Conservation (phyloP, 139 green algal genomes). For the Astrephomene gubernaculifera region DNA sequence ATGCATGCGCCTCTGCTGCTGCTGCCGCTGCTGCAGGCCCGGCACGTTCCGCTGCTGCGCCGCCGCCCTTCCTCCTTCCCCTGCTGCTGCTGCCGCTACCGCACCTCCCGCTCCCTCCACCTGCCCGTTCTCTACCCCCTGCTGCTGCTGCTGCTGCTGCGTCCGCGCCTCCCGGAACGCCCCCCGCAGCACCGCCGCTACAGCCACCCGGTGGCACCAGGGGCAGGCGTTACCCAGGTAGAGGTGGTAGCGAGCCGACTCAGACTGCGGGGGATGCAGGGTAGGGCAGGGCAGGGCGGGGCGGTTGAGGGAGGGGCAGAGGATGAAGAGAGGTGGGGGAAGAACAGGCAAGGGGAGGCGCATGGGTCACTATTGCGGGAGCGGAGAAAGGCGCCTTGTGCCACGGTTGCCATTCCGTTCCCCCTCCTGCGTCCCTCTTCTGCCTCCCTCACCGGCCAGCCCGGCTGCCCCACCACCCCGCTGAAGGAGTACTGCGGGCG, state of each 20-base stretch:
- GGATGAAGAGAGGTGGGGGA: background rate
- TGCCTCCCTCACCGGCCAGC: slow-evolving; percentile 70
- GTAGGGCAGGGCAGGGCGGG: background rate
- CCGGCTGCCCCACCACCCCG: slow-evolving; percentile 59
- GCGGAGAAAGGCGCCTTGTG: background rate
- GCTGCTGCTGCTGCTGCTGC: background rate
- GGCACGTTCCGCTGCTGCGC: background rate
- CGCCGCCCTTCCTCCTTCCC: background rate
- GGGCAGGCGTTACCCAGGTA: slow-evolving; percentile 97
- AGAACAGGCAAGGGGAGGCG: background rate
- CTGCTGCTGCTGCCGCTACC: background rate
- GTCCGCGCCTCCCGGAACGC: background rate
- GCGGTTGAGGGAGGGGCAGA: background rate
- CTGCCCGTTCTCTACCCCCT: too few species aligned
- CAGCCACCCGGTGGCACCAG: slow-evolving; percentile 93
- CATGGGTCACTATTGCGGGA: background rate
- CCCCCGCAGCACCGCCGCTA: slow-evolving; percentile 78
- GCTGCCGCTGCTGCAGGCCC: background rate
- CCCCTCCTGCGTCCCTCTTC: background rate
- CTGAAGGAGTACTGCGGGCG: slow-evolving; percentile 82
- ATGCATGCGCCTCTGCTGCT: background rate
- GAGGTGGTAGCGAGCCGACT: slow-evolving; percentile 81
- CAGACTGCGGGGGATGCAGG: slow-evolving; percentile 50
- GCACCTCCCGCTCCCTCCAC: background rate
- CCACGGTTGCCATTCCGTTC: background rate